Evolutionary conservation across 2,329 filamentous ascomycete genomes (phyloP), one percentile per base, ranked within the genome.

Genomic region (Cercospora berteroae): DNA sequence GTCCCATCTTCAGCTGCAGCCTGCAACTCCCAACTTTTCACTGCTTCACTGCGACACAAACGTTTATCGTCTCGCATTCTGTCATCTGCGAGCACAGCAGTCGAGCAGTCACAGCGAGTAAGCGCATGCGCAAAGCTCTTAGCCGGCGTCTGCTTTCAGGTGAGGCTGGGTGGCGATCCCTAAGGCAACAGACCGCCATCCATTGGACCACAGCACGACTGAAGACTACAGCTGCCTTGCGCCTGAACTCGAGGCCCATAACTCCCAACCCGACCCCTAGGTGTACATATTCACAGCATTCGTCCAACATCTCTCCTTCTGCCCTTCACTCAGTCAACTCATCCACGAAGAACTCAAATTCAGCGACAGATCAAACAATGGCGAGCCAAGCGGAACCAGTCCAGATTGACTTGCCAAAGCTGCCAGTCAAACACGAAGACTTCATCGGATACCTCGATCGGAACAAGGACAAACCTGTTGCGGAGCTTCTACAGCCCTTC

Each of bases 401-500:
- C 25, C 64, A 70, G 33, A 68, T 72, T 61, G 60, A 63, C 29
- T 29, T 82, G 16, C 80, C 80, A 3, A 8, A 69, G 10, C 72
- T 82, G 6, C 81, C 80, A n/a, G 77, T 70, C 8, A 74, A 76
- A 52, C 80, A 81, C 67, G 69, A 71, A n/a, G 73, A 80, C 29
- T 83, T 83, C 77, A 76, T 84, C 63, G 68, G 77, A 16, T 86
- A 91, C 77, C 82, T 92, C 66, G 80, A 83, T 12, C 79, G 83
- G 65, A 81, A 89, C 69, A 80, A 84, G 5, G 79, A 85, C 27
- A 84, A 80, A 63, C 79, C 86, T 1, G 81, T 92, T 70, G 69
- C 76, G 5, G 82, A 89, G 36, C 81, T 93, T 62, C 77, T 92
- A 65, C 80, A 84, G 60, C 90, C 90, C 0, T 93, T 88, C 78